Percentiles rank a stretch among this genome's conserved stretches.
Evolutionary conservation across 805 yeast genomes (phyloP).

Genomic region (Maudiozyma serrabonitensis): DNA sequence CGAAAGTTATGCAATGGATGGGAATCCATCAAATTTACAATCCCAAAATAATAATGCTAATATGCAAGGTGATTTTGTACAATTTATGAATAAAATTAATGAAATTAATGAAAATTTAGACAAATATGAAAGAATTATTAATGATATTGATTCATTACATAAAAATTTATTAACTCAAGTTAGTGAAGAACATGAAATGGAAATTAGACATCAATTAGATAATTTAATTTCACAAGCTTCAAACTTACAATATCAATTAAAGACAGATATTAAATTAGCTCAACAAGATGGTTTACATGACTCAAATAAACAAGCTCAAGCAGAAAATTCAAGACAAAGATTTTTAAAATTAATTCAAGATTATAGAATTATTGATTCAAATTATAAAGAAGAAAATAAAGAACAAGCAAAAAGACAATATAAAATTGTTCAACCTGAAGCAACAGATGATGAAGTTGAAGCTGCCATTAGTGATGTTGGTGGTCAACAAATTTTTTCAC

Average conservation of each 20-base stretch:
- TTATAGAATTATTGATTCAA: constrained; percentile 77
- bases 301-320: constrained; percentile 78
- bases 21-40: background rate
- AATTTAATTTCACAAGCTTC: constrained; percentile 67
- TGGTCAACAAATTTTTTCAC: constrained; percentile 88
- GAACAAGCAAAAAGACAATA: constrained; percentile 89
- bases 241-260: constrained; percentile 65
- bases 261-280: constrained; percentile 63
- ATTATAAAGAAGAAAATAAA: constrained; percentile 74
- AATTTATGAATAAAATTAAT: constrained; percentile 61
- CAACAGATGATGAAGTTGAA: constrained; percentile 72
- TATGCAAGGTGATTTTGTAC: constrained; percentile 41
- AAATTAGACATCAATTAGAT: constrained; percentile 68
- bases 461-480: constrained; percentile 78
- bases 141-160: constrained; percentile 62
- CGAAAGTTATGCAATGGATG: constrained; percentile 3
- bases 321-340: constrained; percentile 75
- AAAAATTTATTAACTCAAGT: constrained; percentile 62
- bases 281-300: constrained; percentile 65
- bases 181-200: constrained; percentile 58
- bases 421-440: constrained; percentile 79
- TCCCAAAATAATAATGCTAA: background rate
- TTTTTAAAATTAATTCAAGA: constrained; percentile 81
- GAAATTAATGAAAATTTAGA: constrained; percentile 58
- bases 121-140: constrained; percentile 60